Evolutionary conservation across 805 yeast genomes (phyloP).

Genomic region (Sugiyamaella floridensis): DNA sequence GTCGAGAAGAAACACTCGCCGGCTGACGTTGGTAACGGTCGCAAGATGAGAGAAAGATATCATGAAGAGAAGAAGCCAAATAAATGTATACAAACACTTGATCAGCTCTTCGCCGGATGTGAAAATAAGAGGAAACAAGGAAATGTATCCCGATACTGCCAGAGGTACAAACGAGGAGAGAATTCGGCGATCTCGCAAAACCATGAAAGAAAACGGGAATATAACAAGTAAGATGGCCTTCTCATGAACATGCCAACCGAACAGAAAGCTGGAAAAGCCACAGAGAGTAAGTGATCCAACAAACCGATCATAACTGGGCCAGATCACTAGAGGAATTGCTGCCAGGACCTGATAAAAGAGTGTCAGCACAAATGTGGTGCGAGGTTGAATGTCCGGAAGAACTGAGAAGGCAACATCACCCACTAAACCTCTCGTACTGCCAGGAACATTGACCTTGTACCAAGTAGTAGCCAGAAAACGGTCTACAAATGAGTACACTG

Average conservation of each 20-base stretch:
- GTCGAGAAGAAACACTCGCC: slow-evolving; percentile 54
- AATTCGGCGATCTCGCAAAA: slow-evolving; percentile 62
- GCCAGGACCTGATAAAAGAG: slow-evolving; percentile 80
- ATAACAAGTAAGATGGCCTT: slow-evolving; percentile 89
- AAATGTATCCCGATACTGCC: slow-evolving; percentile 74
- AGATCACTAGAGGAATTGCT: slow-evolving; percentile 52
- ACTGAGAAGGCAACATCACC: slow-evolving; percentile 82
- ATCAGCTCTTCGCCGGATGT: slow-evolving; percentile 75
- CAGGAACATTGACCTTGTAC: slow-evolving; percentile 28
- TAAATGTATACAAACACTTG: slow-evolving; percentile 67
- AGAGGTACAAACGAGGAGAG: slow-evolving; percentile 65
- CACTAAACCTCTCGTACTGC: slow-evolving; percentile 78
- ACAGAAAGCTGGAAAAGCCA: slow-evolving; percentile 82
- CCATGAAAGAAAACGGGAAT: slow-evolving; percentile 78
- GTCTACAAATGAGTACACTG: slow-evolving; percentile 79
- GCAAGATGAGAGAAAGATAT: slow-evolving; percentile 55
- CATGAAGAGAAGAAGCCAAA: slow-evolving; percentile 78
- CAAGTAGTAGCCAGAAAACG: slow-evolving; percentile 42
- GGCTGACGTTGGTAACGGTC: slow-evolving; percentile 18
- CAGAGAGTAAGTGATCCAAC: slow-evolving; percentile 81
- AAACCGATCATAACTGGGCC: slow-evolving; percentile 70
- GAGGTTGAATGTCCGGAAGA: slow-evolving; percentile 75
- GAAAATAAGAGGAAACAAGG: slow-evolving; percentile 79
- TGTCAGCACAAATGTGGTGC: slow-evolving; percentile 68
- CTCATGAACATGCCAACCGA: slow-evolving; percentile 99